These are phyloP conservation scores for Aspergillus baeticus DNA, from an alignment of 495 filamentous ascomycete species.

Conservation along the genomic window DNA sequence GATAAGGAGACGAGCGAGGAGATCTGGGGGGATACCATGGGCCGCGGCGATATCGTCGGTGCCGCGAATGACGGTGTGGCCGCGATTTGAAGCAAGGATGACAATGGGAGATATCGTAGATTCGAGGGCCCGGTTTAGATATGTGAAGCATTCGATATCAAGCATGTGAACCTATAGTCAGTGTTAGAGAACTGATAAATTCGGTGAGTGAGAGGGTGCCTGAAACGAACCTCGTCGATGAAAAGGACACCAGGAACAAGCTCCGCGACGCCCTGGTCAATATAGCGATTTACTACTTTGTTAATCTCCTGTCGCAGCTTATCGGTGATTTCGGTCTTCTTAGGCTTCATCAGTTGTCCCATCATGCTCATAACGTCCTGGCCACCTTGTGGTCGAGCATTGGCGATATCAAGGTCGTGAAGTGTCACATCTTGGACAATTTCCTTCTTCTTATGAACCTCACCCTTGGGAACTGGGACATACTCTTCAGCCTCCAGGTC, in stretches of 20 bases:
- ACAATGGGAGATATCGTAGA: slow-evolving; percentile 91
- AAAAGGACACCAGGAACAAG: slow-evolving; percentile 95
- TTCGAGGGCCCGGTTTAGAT: slow-evolving; percentile 95
- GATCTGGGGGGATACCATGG: slow-evolving; percentile 90
- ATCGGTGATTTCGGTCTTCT: slow-evolving; percentile 98
- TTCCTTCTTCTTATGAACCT: slow-evolving; percentile 99
- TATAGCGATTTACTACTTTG: slow-evolving; percentile 97
- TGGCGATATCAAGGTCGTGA: slow-evolving; percentile 95
- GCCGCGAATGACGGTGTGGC: slow-evolving; percentile 83
- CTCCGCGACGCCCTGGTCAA: slow-evolving; percentile 97
- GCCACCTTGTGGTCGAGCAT: slow-evolving; percentile 88
- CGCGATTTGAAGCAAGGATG: slow-evolving; percentile 94
- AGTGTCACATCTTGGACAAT: slow-evolving; percentile 98
- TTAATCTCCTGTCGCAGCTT: slow-evolving; percentile 95
- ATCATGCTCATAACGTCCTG: slow-evolving; percentile 99
- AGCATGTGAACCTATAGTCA: slow-evolving; percentile 96
- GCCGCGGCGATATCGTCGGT: slow-evolving; percentile 80
- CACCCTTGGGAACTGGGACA: slow-evolving; percentile 95
- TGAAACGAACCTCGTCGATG: slow-evolving; percentile 82
- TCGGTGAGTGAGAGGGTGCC: too few species aligned
- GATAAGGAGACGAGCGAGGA: slow-evolving; percentile 89
- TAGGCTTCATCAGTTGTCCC: slow-evolving; percentile 98
- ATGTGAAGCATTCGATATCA: slow-evolving; percentile 98
- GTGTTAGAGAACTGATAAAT: too few species aligned
- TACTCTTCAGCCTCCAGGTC: slow-evolving; percentile 98